phyloP scores from a whole-genome alignment of 2,329 filamentous ascomycete species.

The Neophaeococcomyces mojaviensis region DNA sequence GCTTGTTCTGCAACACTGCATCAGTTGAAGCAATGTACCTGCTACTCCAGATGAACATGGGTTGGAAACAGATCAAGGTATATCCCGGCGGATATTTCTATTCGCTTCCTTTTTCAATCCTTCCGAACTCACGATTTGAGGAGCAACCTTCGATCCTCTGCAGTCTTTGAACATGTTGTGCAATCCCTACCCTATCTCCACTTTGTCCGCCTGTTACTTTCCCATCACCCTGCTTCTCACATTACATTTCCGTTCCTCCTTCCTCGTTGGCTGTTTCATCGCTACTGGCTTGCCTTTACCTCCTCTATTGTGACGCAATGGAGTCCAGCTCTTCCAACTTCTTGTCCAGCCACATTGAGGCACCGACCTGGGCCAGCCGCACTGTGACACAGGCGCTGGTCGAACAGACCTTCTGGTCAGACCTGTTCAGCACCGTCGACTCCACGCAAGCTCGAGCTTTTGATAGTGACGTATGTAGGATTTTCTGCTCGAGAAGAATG shows the following conservation, averaged over 20 bases:
- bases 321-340: slow-evolving; percentile 7
- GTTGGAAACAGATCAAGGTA: background rate
- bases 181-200: background rate
- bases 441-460: slow-evolving; percentile 3
- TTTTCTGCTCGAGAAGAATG: background rate
- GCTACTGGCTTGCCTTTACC: background rate
- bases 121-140: slow-evolving; percentile 1
- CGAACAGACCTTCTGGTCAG: no score
- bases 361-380: slow-evolving; percentile 8
- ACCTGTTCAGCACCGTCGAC: no score
- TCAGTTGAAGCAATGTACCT: no score
- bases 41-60: background rate
- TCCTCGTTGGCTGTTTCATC: background rate
- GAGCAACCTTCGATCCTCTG: slow-evolving; percentile 2
- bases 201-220: background rate
- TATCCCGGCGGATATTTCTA: background rate
- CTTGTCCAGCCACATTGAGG: slow-evolving; percentile 19
- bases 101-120: background rate
- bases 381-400: no score
- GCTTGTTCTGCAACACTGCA: no score
- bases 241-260: background rate
- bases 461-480: slow-evolving; percentile 9
- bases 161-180: background rate
- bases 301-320: slow-evolving; percentile 6
- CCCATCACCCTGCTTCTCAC: background rate